Base-by-base conservation (phyloP, 495 filamentous ascomycete species). In the Daldinia decipiens region DNA sequence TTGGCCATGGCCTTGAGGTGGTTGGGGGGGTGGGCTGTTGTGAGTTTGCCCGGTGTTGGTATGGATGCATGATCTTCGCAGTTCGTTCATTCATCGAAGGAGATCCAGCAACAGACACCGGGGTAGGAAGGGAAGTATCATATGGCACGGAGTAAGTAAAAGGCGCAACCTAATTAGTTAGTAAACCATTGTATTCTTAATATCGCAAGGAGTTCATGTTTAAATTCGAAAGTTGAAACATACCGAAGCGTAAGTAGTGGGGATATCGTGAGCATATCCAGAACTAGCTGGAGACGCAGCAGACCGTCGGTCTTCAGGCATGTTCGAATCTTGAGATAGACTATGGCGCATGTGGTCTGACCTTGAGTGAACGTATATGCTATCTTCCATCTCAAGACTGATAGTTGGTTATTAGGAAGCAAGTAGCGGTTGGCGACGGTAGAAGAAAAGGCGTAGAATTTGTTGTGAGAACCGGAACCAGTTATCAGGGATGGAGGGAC, bases 91-190 rank as follows among this genome's bases (percentile, higher is more conserved):
- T 75, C 58, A 82, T 65, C 52, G 79, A 79, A 36, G 83, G 83
- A 34, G 81, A 84, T 39, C 76, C 81, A 55, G 80, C 71, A 58
- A 77, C 74, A 53, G 83, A 85, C 0, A 82, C 79, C 4, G 83
- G 83, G 5, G 83, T 85, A 19, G 83, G 74, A 50, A 85, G 78
- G n/a, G 78, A 77, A 38, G 79, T 69, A 61, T 85, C 83, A 66
- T 79, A 77, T 36, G 77, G 62, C 3, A 77, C 79, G 19, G 83
- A 77, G 38, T 82, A 81, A 53, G 58, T 70, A 70, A 82, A 85
- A 7, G 81, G 79, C 38, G 83, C 77, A 12, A 84, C 78, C 67
- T 80, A 69, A 13, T 54, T 21, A 62, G 9, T 54, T 27, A 21
- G 70, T 76, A 27, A 77, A 70, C 47, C n/a, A 62, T 38, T 27